Base-by-base conservation (phyloP, 2,329 filamentous ascomycete species). In the Clonostachys sp. region DNA sequence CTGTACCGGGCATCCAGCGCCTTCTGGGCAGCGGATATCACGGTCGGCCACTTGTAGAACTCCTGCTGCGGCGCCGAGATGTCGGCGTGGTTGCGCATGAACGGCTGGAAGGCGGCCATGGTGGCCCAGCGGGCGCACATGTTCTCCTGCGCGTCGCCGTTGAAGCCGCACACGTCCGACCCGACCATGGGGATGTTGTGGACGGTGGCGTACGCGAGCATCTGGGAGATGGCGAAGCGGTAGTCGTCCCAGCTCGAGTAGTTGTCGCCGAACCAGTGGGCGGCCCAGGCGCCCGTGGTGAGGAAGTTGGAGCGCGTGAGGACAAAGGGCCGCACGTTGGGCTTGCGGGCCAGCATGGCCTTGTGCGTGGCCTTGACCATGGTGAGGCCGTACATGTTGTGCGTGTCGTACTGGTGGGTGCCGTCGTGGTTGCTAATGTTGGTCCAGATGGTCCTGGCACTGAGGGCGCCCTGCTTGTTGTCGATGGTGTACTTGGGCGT, bases 91-190 rank as follows among this genome's bases (percentile, higher is more conserved):
- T 86, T 85, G 51, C 83, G 79, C 66, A 79, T 86, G 68, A 87
- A 87, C 1, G 81, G 77, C 44, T 75, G 75, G 70, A 86, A 86
- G 6, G 82, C 81, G 12, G 81, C 83, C 0, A 86, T 70, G 34
- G 74, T 70, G 1, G 81, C 80, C 83, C 83, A 86, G 34, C 83
- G 78, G 53, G 83, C 77, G 58, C 83, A 86, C 4, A 86, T 71
- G n/a, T 73, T 67, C 54, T 81, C 75, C n/a, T 72, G 80, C 0
- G 80, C 78, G 53, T 84, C 76, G 34, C 70, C 73, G 33, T 72
- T 83, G 61, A 85, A 92, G 0, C 88, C 89, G 59, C 89, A 92
- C 1, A 89, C 82, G 53, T 92, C 88, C 4, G 78, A 73, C n/a
- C 83, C 83, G 2, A 77, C 78, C 77, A 87, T 83, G 14, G 83